Evolutionary conservation across 306 rosid genomes (phyloP), one percentile per base, ranked within the genome.

Genomic region (Pterocarpus macrocarpus): DNA sequence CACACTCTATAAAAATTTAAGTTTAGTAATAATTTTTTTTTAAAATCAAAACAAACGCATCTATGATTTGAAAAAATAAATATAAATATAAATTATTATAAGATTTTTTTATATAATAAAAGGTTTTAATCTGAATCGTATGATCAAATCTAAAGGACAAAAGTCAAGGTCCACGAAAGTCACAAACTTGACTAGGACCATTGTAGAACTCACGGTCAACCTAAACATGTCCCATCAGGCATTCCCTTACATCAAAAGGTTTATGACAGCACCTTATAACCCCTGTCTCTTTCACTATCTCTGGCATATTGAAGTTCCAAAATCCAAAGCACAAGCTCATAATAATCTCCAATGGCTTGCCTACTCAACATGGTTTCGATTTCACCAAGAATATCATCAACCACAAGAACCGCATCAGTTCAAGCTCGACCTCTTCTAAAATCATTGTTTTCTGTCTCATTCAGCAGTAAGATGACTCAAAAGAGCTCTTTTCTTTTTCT

Each of bases 361-460:
- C 68, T 73, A 5, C 65, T 84, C 80, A 84, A 84, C 81, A 73
- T 84, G 84, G 56, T 84, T 79, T 79, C 84, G 0, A 69, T 84
- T 67, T 56, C 87, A 38, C 81, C 84, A 49, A 84, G 30, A 79
- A 59, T 56, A 84, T 52, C 47, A 5, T 43, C 77, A 67, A 52
- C 72, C 41, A n/a, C 78, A 7, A 66, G 73, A 67, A 49, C 64
- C 17, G 6, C 84, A 73, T 66, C 80, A 65, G 3, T 83, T 83
- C 87, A 73, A 57, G 12, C 83, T 32, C 73, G 45, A 58, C 69
- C 61, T 13, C 2, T 30, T 67, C 49, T 72, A 5, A 2, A 73
- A 47, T 81, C 78, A n/a, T n/a, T 55, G 0, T 59, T 43, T 33
- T 78, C 84, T 84, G 14, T 49, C 35, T 67, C 87, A 2, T 39